A percentile compares a stretch with the other conserved stretches of the same genome.
Evolutionary conservation across 2,329 filamentous ascomycete species (phyloP).

Genomic region (Huntiella bhutanensis): DNA sequence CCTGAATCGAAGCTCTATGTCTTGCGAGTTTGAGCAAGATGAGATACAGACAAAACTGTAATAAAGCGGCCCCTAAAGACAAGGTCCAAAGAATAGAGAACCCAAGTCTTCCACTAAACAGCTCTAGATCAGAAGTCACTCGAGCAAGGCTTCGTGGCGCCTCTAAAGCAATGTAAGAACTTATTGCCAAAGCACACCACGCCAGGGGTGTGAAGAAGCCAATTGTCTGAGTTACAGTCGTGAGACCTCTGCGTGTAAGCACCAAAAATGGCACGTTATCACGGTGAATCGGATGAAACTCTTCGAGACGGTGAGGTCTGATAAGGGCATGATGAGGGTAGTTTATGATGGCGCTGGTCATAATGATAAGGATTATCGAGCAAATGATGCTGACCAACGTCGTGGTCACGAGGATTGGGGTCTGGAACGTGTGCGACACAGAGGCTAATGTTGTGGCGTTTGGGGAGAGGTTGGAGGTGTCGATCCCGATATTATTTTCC

Average conservation of each 20-base stretch:
- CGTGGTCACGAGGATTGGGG: background rate
- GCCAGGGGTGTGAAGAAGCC: constrained; percentile 3
- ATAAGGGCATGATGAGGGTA: background rate
- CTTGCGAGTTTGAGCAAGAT: background rate
- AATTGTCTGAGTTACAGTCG: background rate
- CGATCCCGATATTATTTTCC: background rate
- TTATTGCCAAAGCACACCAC: constrained; percentile 3
- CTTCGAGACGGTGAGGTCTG: background rate
- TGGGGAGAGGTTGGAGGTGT: background rate
- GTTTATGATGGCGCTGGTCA: background rate
- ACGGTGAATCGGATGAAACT: constrained; percentile 3
- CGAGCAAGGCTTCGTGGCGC: constrained; percentile 1
- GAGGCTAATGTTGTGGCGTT: too few species aligned
- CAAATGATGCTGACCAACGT: background rate
- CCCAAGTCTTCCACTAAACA: background rate
- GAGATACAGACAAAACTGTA: constrained; percentile 2
- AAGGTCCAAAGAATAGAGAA: constrained; percentile 4
- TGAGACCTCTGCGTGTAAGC: background rate
- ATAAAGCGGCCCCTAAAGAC: background rate
- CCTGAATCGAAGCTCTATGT: background rate
- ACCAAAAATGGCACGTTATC: constrained; percentile 4
- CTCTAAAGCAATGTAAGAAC: background rate
- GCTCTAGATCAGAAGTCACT: background rate
- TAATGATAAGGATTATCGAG: background rate
- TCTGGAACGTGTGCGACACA: constrained; percentile 2